Conservation (phyloP, 179 eudicot species). For the Gypsophila paniculata region DNA sequence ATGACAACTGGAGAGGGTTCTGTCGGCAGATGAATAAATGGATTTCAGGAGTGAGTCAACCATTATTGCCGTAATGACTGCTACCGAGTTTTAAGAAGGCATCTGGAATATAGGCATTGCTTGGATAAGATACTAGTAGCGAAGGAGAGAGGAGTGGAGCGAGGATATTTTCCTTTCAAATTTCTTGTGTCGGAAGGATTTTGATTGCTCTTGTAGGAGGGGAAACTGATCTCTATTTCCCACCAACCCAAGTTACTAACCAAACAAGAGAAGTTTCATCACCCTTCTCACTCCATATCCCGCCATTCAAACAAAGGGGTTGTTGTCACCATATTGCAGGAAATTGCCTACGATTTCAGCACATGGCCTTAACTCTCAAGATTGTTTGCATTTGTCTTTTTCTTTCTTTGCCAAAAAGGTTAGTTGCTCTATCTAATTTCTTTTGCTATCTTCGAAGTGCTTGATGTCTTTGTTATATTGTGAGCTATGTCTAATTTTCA, state of each 20-base stretch:
- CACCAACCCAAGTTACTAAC: no score
- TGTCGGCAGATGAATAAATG: slow-evolving; percentile 18
- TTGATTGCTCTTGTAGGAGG: no score
- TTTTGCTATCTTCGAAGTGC: neutral
- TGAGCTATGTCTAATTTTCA: neutral
- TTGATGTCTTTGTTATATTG: neutral
- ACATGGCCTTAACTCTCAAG: neutral
- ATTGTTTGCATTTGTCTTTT: neutral
- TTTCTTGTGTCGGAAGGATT: no score
- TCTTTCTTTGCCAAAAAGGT: neutral
- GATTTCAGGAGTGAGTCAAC: slow-evolving; percentile 16
- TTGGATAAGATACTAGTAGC: no score
- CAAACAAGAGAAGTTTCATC: no score
- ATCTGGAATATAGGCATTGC: neutral
- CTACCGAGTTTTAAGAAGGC: slow-evolving; percentile 4
- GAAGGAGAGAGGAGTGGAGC: no score
- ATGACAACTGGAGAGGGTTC: slow-evolving; percentile 25
- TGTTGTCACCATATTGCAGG: slow-evolving; percentile 5
- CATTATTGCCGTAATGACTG: slow-evolving; percentile 7
- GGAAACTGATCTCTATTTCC: no score
- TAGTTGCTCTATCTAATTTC: neutral
- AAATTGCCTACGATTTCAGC: neutral
- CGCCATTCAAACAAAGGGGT: no score
- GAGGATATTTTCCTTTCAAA: no score
- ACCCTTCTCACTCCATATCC: no score